phyloP scores from a whole-genome alignment of 371 early-diverging fungal genomes.

The Coemansia sp. region DNA sequence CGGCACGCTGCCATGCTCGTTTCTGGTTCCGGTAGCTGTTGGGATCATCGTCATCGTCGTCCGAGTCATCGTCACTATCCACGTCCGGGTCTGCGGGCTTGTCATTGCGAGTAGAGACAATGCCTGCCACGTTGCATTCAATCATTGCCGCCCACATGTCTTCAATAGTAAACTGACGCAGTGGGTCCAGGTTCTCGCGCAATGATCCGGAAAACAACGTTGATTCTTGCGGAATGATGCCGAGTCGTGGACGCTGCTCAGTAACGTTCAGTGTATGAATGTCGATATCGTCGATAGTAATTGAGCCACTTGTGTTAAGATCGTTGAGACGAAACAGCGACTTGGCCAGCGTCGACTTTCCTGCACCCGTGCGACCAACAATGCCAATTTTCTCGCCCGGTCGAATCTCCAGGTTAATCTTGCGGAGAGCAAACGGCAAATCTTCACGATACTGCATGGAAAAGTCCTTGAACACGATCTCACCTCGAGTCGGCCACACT shows the following conservation, averaged over 20 bases:
- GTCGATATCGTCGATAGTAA: slow-evolving; percentile 59
- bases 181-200: slow-evolving; percentile 58
- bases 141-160: slow-evolving; percentile 65
- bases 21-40: not conserved
- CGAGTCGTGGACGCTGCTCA: slow-evolving; percentile 58
- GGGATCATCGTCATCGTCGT: slow-evolving; percentile 2
- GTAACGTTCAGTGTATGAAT: slow-evolving; percentile 54
- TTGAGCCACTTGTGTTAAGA: slow-evolving; percentile 54
- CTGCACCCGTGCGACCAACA: slow-evolving; percentile 59
- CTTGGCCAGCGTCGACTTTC: slow-evolving; percentile 60
- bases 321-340: slow-evolving; percentile 58
- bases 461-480: slow-evolving; percentile 24
- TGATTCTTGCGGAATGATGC: slow-evolving; percentile 70
- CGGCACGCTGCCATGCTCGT: slow-evolving; percentile 6
- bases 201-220: slow-evolving; percentile 57
- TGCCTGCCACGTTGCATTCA: slow-evolving; percentile 55
- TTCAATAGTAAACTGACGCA: slow-evolving; percentile 53
- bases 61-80: slow-evolving; percentile 32
- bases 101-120: slow-evolving; percentile 49
- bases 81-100: slow-evolving; percentile 41
- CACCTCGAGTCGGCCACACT: slow-evolving; percentile 28
- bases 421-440: slow-evolving; percentile 37
- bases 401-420: slow-evolving; percentile 51
- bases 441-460: slow-evolving; percentile 21
- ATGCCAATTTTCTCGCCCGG: slow-evolving; percentile 56